A percentile compares a stretch with the other conserved stretches of the same genome.
These are phyloP conservation scores for Puccinia triticina DNA, from an alignment of 1,284 basidiomycete genomes.

Conservation along the genomic window DNA sequence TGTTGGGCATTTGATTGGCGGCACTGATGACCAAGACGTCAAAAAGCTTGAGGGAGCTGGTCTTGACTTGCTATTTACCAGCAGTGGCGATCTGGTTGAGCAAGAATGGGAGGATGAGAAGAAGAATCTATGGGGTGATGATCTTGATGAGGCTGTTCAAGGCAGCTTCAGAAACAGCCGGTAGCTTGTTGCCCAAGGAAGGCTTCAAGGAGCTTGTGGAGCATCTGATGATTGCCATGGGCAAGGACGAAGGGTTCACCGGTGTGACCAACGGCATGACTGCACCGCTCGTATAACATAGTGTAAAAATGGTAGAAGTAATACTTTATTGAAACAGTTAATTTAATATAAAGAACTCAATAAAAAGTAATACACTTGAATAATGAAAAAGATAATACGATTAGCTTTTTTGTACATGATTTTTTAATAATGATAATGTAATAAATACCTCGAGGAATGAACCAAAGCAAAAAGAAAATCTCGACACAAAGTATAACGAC, in stretches of 20 bases:
- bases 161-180: constrained; percentile 79
- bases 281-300: constrained; percentile 71
- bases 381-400: too few species aligned
- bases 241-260: constrained; percentile 88
- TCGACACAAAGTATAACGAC: too few species aligned
- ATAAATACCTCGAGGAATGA: too few species aligned
- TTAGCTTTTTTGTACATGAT: too few species aligned
- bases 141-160: constrained; percentile 76
- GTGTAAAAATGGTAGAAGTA: too few species aligned
- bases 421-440: too few species aligned
- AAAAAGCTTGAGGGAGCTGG: constrained; percentile 79
- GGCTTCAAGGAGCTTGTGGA: constrained; percentile 81
- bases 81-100: constrained; percentile 93
- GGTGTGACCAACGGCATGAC: constrained; percentile 76
- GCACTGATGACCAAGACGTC: constrained; percentile 87
- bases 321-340: too few species aligned
- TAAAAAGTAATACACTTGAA: too few species aligned
- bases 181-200: constrained; percentile 94
- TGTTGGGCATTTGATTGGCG: constrained; percentile 80
- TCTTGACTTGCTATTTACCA: constrained; percentile 99
- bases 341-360: too few species aligned
- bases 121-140: constrained; percentile 88
- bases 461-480: too few species aligned
- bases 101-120: constrained; percentile 82
- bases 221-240: constrained; percentile 70